Conservation (phyloP, 306 rosid genomes). For the Cicer pinnatifidum region DNA sequence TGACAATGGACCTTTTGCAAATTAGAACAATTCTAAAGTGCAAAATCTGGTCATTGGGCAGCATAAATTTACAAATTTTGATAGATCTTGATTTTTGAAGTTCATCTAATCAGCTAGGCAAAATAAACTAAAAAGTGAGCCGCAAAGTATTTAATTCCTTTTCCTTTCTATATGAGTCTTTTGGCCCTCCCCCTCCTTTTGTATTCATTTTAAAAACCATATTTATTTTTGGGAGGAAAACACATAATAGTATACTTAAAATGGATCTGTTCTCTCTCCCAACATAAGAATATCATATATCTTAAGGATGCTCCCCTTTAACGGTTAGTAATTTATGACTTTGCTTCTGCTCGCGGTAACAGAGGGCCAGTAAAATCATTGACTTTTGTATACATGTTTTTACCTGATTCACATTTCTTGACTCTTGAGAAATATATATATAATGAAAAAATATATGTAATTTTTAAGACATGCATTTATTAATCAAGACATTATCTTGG, state of each 20-base stretch:
- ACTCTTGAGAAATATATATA: neutral
- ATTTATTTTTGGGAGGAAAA: neutral
- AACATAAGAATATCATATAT: neutral
- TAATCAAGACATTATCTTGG: neutral
- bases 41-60: too few species aligned
- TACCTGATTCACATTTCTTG: slow-evolving; percentile 14
- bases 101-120: too few species aligned
- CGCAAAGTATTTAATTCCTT: too few species aligned
- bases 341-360: slow-evolving; percentile 41
- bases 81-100: too few species aligned
- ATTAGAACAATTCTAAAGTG: too few species aligned
- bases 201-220: neutral
- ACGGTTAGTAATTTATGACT: slow-evolving; percentile 32
- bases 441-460: neutral
- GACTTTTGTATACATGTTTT: neutral
- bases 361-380: slow-evolving; percentile 36
- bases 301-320: slow-evolving; percentile 32
- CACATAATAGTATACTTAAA: slow-evolving; percentile 19
- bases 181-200: neutral
- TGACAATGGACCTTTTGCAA: too few species aligned
- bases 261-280: slow-evolving; percentile 13
- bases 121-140: too few species aligned
- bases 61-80: too few species aligned
- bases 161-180: too few species aligned
- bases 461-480: neutral